These are phyloP conservation scores for Lobosporangium transversale DNA, from an alignment of 192 early-diverging fungal species.

Conservation along the genomic window DNA sequence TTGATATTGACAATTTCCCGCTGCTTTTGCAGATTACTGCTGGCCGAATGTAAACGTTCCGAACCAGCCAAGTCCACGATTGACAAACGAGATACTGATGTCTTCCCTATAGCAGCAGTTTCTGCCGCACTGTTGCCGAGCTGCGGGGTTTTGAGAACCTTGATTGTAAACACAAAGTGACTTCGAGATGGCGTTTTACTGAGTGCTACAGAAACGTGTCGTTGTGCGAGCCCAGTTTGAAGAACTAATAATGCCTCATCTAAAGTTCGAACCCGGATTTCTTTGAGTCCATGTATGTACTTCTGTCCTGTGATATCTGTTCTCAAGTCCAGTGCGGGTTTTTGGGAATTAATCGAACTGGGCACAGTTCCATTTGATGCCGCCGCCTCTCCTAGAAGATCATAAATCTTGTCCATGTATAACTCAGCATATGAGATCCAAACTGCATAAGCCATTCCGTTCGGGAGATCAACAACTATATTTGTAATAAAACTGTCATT, in stretches of 20 bases:
- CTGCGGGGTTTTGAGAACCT: constrained; percentile 66
- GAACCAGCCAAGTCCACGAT: constrained; percentile 79
- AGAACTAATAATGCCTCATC: constrained; percentile 70
- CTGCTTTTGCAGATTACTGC: constrained; percentile 62
- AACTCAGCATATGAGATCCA: constrained; percentile 93
- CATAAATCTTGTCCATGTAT: constrained; percentile 88
- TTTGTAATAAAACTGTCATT: background rate
- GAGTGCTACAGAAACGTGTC: constrained; percentile 65
- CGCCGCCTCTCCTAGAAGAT: constrained; percentile 70
- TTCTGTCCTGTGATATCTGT: constrained; percentile 56
- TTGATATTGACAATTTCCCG: constrained; percentile 76
- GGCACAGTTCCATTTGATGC: background rate
- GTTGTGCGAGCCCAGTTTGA: constrained; percentile 64
- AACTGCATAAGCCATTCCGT: constrained; percentile 79
- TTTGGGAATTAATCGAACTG: constrained; percentile 8
- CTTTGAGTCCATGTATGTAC: constrained; percentile 71
- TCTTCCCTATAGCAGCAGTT: constrained; percentile 49
- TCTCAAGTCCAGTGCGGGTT: constrained; percentile 45
- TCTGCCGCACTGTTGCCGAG: constrained; percentile 55
- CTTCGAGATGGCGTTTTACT: constrained; percentile 68
- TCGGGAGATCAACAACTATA: constrained; percentile 40
- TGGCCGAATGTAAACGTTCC: constrained; percentile 68
- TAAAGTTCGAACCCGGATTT: constrained; percentile 63
- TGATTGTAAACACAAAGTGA: constrained; percentile 75
- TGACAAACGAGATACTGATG: constrained; percentile 59